Base-by-base conservation (phyloP, 1,284 basidiomycete species). In the Xerocomus tenax region DNA sequence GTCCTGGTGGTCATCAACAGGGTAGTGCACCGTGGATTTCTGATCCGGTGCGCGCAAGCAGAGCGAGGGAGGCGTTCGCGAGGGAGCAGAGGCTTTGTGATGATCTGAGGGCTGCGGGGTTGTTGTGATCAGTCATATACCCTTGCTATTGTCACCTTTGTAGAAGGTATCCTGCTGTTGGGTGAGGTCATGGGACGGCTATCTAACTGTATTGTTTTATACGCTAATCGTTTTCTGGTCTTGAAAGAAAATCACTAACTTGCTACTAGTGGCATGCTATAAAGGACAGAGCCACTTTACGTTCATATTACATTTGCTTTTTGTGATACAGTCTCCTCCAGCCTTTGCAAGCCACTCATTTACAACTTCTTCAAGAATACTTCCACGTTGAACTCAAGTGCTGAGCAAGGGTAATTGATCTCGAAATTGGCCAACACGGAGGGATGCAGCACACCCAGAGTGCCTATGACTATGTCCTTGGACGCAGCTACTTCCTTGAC, bases 331-430 rank as follows among this genome's bases (percentile, higher is more conserved):
- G 42, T 45, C 34, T 42, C 50, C 42, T 35, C 18, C 32, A 25
- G 5, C 36, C 47, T 42, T 36, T 29, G 12, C 23, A 32, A 49
- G n/a, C 7, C 71, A 74, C 41, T 74, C 66, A 55, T 70, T 73
- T 51, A 75, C 69, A 72, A 57, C 75, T 47, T 74, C 70, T 87
- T 92, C 71, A 91, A 83, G 77, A 98, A 92, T 13, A 86, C 87
- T 69, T 96, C 91, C 44, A 98, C 74, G 44, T 86, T 87, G 66
- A 98, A 91, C 76, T 99, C 96, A 53, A 99, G 73, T 9, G 85
- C 85, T 15, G 93, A 96, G 69, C 93, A 97, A n/a, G 95, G 96
- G 70, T 90, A 94, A 42, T 81, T 79, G 57, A 98, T 86, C 67
- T 96, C 92, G 69, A 94, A 97, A 61, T 89, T 91, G 61, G 83